Evolutionary conservation across 192 early-diverging fungal species (phyloP).

Genomic region (Funneliformis mosseae): DNA sequence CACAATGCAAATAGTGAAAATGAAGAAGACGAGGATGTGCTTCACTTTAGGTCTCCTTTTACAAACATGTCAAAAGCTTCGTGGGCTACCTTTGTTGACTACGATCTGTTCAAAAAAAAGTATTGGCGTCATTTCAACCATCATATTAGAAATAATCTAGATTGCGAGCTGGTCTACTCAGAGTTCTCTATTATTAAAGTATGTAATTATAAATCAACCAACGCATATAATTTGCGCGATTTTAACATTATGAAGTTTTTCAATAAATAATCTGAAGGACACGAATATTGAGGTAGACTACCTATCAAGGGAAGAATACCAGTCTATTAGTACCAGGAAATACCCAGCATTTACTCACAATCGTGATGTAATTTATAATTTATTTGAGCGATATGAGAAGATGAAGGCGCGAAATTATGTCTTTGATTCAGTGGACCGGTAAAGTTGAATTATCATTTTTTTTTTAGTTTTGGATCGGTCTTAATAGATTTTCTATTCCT

Average conservation of each 20-base stretch:
- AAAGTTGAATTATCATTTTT: background rate
- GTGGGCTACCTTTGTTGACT: background rate
- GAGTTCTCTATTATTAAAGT: constrained; percentile 22
- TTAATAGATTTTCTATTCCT: background rate
- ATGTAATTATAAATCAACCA: background rate
- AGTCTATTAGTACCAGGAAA: too few relatives aligned
- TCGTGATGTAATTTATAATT: too few relatives aligned
- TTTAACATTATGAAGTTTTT: background rate
- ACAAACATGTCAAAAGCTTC: background rate
- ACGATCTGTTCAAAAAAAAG: background rate
- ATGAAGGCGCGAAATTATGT: background rate
- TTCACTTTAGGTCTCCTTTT: background rate
- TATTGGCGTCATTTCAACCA: background rate
- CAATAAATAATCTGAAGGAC: background rate
- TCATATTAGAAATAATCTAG: background rate
- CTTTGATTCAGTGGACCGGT: background rate
- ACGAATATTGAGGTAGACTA: background rate
- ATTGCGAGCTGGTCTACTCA: background rate
- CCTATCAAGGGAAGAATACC: constrained; percentile 19
- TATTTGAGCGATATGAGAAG: background rate
- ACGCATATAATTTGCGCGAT: background rate
- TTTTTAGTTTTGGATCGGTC: background rate
- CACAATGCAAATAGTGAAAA: background rate
- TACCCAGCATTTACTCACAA: too few relatives aligned
- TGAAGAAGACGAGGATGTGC: background rate